Evolutionary conservation across 2,329 filamentous ascomycete genomes (phyloP).

Genomic region (Aspergillus japonicus): DNA sequence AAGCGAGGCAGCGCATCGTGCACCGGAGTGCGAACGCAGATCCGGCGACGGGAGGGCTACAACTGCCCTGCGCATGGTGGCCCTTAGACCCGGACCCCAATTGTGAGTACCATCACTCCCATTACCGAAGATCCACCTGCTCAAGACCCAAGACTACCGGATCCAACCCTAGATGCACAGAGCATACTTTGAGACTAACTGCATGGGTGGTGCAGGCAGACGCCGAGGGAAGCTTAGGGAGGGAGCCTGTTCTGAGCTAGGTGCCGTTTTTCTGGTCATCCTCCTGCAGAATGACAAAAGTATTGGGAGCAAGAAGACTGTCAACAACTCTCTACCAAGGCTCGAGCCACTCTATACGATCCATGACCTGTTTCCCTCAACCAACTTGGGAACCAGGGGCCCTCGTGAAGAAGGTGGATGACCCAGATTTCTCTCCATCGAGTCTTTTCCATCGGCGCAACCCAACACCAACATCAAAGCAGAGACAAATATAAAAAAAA

Average conservation of each 20-base stretch:
- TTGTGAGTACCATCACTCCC: background rate
- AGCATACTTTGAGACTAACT: background rate
- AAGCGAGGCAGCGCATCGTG: conserved; percentile 32
- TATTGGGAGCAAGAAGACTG: background rate
- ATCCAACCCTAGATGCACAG: background rate
- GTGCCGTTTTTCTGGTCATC: background rate
- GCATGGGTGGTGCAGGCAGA: background rate
- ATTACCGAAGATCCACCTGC: conserved; percentile 1
- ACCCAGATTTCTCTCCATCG: background rate
- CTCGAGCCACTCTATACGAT: background rate
- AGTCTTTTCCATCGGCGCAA: background rate
- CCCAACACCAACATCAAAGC: background rate
- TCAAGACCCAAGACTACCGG: background rate
- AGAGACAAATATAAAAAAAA: background rate
- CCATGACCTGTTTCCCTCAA: background rate
- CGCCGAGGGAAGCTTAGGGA: background rate
- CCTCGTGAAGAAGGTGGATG: background rate
- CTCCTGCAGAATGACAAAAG: background rate
- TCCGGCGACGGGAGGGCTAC: conserved; percentile 33
- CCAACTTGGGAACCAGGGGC: background rate
- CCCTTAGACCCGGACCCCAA: conserved; percentile 8
- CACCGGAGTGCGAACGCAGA: conserved; percentile 33
- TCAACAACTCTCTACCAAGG: background rate
- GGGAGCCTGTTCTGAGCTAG: background rate
- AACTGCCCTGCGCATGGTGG: conserved; percentile 34